A percentile compares a stretch with the other conserved stretches of the same genome.
These are phyloP conservation scores for Calocera viscosa DNA, from an alignment of 768 basidiomycete genomes.

Conservation along the genomic window DNA sequence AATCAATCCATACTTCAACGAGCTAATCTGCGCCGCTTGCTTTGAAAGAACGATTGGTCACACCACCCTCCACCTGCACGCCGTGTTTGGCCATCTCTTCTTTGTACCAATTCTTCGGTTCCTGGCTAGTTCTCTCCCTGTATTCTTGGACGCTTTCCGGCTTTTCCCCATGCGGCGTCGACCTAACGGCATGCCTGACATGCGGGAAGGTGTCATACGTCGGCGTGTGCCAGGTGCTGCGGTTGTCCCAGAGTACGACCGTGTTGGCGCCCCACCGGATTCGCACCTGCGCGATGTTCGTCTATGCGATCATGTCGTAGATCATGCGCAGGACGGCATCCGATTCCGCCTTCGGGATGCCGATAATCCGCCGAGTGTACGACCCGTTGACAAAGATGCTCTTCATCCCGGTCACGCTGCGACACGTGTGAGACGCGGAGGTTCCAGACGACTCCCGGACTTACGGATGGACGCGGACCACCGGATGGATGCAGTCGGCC, in stretches of 20 bases:
- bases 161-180: not conserved
- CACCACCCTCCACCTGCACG: too few relatives aligned
- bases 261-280: conserved; percentile 42
- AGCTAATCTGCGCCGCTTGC: too few relatives aligned
- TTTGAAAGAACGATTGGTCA: too few relatives aligned
- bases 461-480: conserved; percentile 47
- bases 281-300: conserved; percentile 44
- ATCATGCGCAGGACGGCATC: conserved; percentile 39
- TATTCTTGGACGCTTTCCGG: not conserved
- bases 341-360: conserved; percentile 43
- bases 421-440: too few relatives aligned
- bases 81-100: too few relatives aligned
- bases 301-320: conserved; percentile 38
- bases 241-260: conserved; percentile 52
- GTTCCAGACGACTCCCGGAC: too few relatives aligned
- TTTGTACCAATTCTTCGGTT: not conserved
- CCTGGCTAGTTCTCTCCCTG: not conserved
- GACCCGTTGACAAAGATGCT: conserved; percentile 42
- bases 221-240: conserved; percentile 38
- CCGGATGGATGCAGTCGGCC: conserved; percentile 29
- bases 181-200: not conserved
- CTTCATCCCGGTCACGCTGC: conserved; percentile 49
- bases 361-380: conserved; percentile 42
- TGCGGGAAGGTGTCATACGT: not conserved
- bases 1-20: too few relatives aligned